Evolutionary conservation across 805 yeast genomes (phyloP), one percentile per base, ranked within the genome.

Genomic region (Geotrichum ghanense): DNA sequence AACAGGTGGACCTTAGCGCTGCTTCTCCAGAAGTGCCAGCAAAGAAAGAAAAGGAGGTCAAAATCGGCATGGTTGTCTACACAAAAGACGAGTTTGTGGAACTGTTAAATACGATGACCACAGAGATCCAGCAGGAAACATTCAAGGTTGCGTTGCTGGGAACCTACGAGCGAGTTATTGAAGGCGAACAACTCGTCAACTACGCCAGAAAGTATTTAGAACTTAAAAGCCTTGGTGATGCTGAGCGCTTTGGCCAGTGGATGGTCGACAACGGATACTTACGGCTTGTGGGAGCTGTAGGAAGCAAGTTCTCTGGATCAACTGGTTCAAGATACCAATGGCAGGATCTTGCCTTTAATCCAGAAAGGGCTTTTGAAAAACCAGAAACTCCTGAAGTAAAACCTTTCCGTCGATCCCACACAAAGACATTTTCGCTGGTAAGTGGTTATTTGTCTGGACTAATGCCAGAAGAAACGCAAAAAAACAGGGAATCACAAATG

Each of bases 291-390:
- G 90, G 90, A 5, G 71, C 77, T 43, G 76, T 79, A 56, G 72
- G 74, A 44, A 58, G 58, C 45, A 68, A 63, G 45, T 86, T 86
- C 62, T 86, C 81, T 46, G 85, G 83, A 60, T 78, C 87, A 20
- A 76, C 88, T 2, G 81, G 78, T 46, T 77, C 81, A 60, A 72
- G 68, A 55, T 86, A 85, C 58, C 95, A 85, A 62, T 87, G 95
- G 95, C 80, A 73, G 55, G 76, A 76, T 3, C 61, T 68, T 45
- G 81, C 81, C 3, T 24, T 53, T 12, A 31, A 31, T 31, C 37
- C 37, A 6, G 37, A 31, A 6, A 4, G 7, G 19, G 12, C 37
- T 6, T n/a, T 5, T 31, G 19, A 31, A 31, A 9, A 12, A 6
- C 10, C 12, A n/a, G 5, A 31, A 6, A 4, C 17, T 31, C 16